Conservation (phyloP, 2,329 filamentous ascomycete species). For the Pseudogymnoascus sp. region DNA sequence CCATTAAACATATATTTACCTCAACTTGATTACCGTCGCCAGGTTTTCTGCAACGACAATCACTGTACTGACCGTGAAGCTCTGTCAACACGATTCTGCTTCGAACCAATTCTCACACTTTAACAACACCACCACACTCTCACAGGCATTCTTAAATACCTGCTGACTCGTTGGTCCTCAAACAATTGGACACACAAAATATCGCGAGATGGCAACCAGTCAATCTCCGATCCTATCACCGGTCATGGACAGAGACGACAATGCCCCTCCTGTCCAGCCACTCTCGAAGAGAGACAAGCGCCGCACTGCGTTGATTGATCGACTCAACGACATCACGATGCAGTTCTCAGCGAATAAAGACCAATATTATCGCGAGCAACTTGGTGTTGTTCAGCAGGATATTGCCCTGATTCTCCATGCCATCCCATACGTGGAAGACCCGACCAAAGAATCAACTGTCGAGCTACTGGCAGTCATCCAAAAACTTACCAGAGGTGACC, state of each 20-base stretch:
- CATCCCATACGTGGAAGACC: constrained; percentile 67
- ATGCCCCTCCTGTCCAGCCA: constrained; percentile 15
- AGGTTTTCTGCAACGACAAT: not conserved
- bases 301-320: constrained; percentile 73
- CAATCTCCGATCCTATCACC: not conserved
- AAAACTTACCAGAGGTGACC: constrained; percentile 31
- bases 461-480: constrained; percentile 32
- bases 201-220: constrained; percentile 5
- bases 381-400: constrained; percentile 87
- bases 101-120: not conserved
- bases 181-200: not conserved
- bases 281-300: constrained; percentile 83
- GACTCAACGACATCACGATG: constrained; percentile 66
- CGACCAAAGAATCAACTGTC: constrained; percentile 50
- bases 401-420: constrained; percentile 79
- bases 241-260: constrained; percentile 6
- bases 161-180: not conserved
- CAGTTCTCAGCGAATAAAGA: constrained; percentile 77
- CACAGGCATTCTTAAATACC: not conserved
- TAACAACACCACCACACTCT: not conserved
- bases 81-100: constrained; percentile 1
- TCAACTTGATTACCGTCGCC: not conserved
- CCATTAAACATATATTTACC: not conserved
- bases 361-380: constrained; percentile 76
- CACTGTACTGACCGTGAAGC: constrained; percentile 1